Base-by-base conservation (phyloP, 2,329 filamentous ascomycete genomes). In the Pseudogymnoascus sp. region DNA sequence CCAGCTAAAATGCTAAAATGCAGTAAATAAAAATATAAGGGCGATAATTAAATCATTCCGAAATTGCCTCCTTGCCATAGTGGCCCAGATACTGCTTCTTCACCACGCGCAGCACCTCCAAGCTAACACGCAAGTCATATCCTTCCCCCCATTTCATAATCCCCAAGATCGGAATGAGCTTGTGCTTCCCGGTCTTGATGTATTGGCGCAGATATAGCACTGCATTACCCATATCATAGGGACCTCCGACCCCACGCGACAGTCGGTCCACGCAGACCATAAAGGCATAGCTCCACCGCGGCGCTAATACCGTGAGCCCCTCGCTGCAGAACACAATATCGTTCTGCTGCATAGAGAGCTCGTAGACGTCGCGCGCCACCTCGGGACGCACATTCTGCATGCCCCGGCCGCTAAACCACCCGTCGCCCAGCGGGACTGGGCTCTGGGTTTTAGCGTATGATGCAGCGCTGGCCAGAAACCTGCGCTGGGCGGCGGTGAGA, bases 221-320 rank as follows among this genome's bases (percentile, higher is more conserved):
- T 16, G 50, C 50, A 56, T 56, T 33, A 2, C 50, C 50, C 29
- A 56, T 21, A 56, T 56, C 50, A n/a, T 56, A 56, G 2, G 29
- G 50, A 6, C 10, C 33, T 10, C 50, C 29, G 6, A 35, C 29
- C 10, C 50, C 50, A 19, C 6, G 16, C 11, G 50, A 56, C 50
- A 56, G 6, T 4, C 50, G 50, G 29, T 56, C 16, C 29, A 56
- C 50, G 50, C 50, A 56, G 11, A 56, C 3, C 50, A 33, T 56
- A 56, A 56, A 33, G 5, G 50, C 50, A 56, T 56, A 56, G 16
- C 50, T 56, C 50, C 50, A 56, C n/a, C 50, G 29, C 29, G 50
- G 50, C 29, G 29, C 29, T 3, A 56, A 7, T 1, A 56, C 29
- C 5, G 50, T 56, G 10, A 56, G 16, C 1, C 50, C 50, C 16